Evolutionary conservation across 805 yeast genomes (phyloP).

Genomic region (Maudiozyma bulderi): DNA sequence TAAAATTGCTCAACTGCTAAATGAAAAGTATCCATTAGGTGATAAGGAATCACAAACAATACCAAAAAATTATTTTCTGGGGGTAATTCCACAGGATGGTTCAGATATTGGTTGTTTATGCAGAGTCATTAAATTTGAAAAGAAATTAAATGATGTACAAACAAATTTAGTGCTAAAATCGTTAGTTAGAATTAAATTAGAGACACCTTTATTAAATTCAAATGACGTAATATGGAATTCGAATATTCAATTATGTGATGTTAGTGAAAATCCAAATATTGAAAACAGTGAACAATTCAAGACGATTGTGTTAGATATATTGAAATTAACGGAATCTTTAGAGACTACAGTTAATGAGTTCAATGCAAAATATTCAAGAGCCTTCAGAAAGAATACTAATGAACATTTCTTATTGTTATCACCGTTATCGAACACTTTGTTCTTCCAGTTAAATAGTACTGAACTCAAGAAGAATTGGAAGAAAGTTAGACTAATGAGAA

Average conservation of each 20-base stretch:
- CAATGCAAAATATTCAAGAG: constrained; percentile 24
- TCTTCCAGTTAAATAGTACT: constrained; percentile 41
- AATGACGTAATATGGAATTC: constrained; percentile 11
- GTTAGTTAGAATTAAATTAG: constrained; percentile 10
- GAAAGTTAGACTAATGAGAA: constrained; percentile 20
- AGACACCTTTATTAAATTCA: constrained; percentile 12
- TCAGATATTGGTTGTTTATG: constrained; percentile 1
- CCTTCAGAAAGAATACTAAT: constrained; percentile 14
- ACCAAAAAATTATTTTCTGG: neutral
- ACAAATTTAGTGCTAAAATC: constrained; percentile 15
- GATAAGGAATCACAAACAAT: neutral
- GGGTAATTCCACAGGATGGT: neutral
- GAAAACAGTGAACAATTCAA: neutral
- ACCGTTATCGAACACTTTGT: constrained; percentile 53
- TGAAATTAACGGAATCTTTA: neutral
- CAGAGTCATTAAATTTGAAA: neutral
- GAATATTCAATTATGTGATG: constrained; percentile 2
- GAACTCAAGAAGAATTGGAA: constrained; percentile 39
- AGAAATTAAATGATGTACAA: constrained; percentile 7
- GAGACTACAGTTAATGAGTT: constrained; percentile 23
- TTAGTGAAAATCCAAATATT: neutral
- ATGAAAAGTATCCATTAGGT: neutral
- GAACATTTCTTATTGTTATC: constrained; percentile 38
- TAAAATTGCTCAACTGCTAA: neutral
- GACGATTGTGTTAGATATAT: neutral